These are phyloP conservation scores for Diaporthe capsici DNA, from an alignment of 2,329 filamentous ascomycete genomes.

Conservation along the genomic window DNA sequence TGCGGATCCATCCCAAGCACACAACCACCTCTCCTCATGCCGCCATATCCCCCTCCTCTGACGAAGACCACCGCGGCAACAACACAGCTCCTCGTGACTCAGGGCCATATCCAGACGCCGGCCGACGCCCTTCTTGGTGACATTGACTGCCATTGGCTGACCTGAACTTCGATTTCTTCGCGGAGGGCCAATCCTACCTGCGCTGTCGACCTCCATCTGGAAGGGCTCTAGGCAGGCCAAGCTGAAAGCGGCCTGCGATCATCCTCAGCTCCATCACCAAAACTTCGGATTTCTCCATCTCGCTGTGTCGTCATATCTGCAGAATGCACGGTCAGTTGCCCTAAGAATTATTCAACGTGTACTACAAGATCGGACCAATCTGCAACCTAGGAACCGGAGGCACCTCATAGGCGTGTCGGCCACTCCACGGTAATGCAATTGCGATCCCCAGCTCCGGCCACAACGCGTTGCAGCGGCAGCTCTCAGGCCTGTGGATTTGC, in stretches of 20 bases:
- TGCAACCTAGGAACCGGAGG: neutral
- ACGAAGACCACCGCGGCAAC: neutral
- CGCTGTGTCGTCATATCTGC: neutral
- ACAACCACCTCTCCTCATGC: neutral
- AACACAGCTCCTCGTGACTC: neutral
- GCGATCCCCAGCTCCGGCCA: neutral
- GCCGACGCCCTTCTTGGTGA: neutral
- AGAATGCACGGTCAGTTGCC: neutral
- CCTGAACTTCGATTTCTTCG: no score
- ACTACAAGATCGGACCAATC: neutral
- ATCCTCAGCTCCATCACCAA: neutral
- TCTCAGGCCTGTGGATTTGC: neutral
- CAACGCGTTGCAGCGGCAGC: neutral
- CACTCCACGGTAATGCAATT: neutral
- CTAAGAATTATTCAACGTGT: neutral
- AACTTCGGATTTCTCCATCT: neutral
- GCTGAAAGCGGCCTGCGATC: neutral
- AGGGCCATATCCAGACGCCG: neutral
- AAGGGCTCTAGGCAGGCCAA: neutral
- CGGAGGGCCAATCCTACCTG: no score
- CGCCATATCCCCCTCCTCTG: constrained; percentile 6
- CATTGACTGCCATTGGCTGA: neutral
- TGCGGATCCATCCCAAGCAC: constrained; percentile 7
- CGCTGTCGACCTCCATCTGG: neutral
- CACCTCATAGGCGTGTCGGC: neutral